Conservation (phyloP, 2,329 filamentous ascomycete genomes). For the Hymenoscyphus fraxineus region DNA sequence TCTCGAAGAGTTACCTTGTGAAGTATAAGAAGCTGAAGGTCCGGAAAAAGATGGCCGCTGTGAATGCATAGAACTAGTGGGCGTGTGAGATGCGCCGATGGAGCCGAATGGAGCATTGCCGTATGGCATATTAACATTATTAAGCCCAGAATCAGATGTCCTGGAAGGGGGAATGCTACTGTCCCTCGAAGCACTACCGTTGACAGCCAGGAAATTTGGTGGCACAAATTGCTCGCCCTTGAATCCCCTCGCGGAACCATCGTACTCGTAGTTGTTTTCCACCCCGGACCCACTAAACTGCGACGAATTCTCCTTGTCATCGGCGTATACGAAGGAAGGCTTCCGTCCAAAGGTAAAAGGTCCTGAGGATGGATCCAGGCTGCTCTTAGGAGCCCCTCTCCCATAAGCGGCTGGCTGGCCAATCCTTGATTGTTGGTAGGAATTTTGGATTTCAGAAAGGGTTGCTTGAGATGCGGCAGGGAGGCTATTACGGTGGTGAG, state of each 20-base stretch:
- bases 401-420: constrained; percentile 38
- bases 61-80: constrained; percentile 45
- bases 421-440: constrained; percentile 43
- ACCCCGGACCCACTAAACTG: constrained; percentile 20
- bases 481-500: constrained; percentile 49
- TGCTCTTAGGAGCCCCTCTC: constrained; percentile 37
- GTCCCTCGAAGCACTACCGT: constrained; percentile 48
- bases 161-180: constrained; percentile 54
- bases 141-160: constrained; percentile 44
- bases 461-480: constrained; percentile 35
- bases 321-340: constrained; percentile 27
- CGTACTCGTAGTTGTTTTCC: constrained; percentile 26
- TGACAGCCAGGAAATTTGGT: constrained; percentile 45
- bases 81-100: constrained; percentile 36
- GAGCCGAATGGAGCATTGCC: constrained; percentile 30
- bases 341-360: constrained; percentile 39
- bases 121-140: constrained; percentile 23
- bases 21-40: constrained; percentile 45
- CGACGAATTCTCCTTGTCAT: constrained; percentile 33
- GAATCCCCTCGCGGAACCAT: constrained; percentile 22
- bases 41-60: constrained; percentile 44
- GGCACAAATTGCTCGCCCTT: constrained; percentile 32
- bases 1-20: constrained; percentile 41
- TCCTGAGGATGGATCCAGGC: constrained; percentile 45
- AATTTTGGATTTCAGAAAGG: constrained; percentile 42